Evolutionary conservation across 495 filamentous ascomycete genomes (phyloP).

Genomic region (Sabuloglossum arenarium): DNA sequence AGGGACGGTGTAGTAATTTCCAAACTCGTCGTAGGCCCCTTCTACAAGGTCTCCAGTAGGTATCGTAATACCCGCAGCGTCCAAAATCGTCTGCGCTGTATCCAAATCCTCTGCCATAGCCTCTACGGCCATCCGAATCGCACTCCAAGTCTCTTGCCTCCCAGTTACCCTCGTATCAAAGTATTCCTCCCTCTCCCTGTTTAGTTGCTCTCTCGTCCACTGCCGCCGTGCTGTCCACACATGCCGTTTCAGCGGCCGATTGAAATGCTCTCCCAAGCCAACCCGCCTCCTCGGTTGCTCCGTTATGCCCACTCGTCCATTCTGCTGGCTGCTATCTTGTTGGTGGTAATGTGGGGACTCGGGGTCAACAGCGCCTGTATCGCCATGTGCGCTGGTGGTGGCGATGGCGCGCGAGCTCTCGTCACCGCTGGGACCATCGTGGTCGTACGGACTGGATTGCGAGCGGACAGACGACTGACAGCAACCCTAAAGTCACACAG

Average conservation of each 20-base stretch:
- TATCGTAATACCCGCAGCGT: conserved; percentile 59
- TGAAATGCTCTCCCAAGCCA: conserved; percentile 25
- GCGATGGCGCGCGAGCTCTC: conserved; percentile 1
- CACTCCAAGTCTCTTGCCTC: conserved; percentile 55
- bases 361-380: neutral
- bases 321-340: neutral
- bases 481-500: neutral
- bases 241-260: conserved; percentile 28
- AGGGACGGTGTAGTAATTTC: conserved; percentile 55
- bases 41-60: conserved; percentile 51
- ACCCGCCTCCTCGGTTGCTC: neutral
- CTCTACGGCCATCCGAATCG: conserved; percentile 41
- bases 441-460: conserved; percentile 2
- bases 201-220: conserved; percentile 31
- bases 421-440: conserved; percentile 1
- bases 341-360: neutral
- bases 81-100: conserved; percentile 60
- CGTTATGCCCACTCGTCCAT: neutral
- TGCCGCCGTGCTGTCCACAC: conserved; percentile 25
- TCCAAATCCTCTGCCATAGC: conserved; percentile 40
- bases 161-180: conserved; percentile 73
- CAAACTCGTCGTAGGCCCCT: conserved; percentile 60
- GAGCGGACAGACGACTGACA: conserved; percentile 2
- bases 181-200: conserved; percentile 39
- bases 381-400: neutral